Evolutionary conservation across 345 rosid species (phyloP).

Genomic region (Clausena lansium): DNA sequence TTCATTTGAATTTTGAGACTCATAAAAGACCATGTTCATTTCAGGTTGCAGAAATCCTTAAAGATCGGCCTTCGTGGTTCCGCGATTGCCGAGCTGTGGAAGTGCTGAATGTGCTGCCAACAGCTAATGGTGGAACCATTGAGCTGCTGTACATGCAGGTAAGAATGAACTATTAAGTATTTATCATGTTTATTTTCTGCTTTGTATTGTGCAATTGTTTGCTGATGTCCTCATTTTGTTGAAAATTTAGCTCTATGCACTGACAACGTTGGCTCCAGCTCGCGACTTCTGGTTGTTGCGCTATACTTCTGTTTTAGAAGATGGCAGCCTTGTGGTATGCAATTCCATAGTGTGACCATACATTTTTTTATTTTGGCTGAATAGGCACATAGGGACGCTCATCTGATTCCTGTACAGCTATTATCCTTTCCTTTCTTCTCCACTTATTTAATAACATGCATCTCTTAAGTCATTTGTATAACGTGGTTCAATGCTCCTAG

Average conservation of each 20-base stretch:
- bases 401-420: not conserved
- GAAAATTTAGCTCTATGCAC: slow-evolving; percentile 81
- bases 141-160: slow-evolving; percentile 99
- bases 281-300: slow-evolving; percentile 99
- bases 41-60: slow-evolving; percentile 99
- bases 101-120: slow-evolving; percentile 93
- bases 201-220: not conserved
- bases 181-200: not conserved
- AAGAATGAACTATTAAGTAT: not conserved
- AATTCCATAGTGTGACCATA: not conserved
- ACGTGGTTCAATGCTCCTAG: slow-evolving; percentile 30
- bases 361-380: slow-evolving; percentile 1
- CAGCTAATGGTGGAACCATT: slow-evolving; percentile 99
- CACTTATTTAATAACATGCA: not conserved
- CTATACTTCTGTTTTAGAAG: slow-evolving; percentile 93
- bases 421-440: not conserved
- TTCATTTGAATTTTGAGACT: not conserved
- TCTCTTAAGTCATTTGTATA: not conserved
- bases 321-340: slow-evolving; percentile 98
- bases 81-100: slow-evolving; percentile 99
- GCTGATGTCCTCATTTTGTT: not conserved
- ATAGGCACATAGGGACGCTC: not conserved
- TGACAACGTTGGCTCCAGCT: slow-evolving; percentile 96
- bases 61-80: slow-evolving; percentile 97
- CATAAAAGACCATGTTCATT: not conserved